Percentiles rank a stretch among this genome's conserved stretches.
Conservation (phyloP, 441 rosid species). For the Rhodomyrtus psidioides region DNA sequence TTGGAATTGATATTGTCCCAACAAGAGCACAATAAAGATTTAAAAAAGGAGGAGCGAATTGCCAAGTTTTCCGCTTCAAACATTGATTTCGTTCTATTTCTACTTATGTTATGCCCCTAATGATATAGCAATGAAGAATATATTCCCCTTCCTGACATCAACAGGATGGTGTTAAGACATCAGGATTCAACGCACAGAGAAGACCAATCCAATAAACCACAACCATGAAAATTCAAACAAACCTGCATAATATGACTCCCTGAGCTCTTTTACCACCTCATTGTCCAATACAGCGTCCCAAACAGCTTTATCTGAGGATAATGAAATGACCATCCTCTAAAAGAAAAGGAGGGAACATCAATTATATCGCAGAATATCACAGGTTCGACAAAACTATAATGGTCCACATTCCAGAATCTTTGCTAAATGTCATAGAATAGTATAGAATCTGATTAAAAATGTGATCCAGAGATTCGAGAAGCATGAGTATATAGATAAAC, state of each 20-base stretch:
- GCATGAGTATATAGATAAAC: neutral
- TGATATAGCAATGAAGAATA: neutral
- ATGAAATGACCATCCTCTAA: neutral
- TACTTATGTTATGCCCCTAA: neutral
- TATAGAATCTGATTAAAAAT: neutral
- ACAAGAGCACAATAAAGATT: neutral
- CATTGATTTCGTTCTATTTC: neutral
- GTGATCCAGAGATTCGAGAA: neutral
- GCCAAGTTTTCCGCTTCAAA: neutral
- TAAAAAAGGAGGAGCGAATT: neutral
- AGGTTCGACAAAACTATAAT: neutral
- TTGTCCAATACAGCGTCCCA: conserved; percentile 4
- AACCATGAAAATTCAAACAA: neutral
- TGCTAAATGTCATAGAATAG: neutral
- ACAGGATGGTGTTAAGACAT: neutral
- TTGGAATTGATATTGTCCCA: neutral
- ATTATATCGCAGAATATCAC: neutral
- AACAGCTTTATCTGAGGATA: conserved; percentile 2
- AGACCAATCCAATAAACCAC: neutral
- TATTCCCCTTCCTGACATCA: neutral
- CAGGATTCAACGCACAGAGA: neutral
- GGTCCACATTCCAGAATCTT: neutral
- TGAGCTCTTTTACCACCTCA: conserved; percentile 3
- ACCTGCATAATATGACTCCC: neutral
- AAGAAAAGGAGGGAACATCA: neutral